Evolutionary conservation across 2,329 filamentous ascomycete species (phyloP).

Genomic region (Arthroderma uncinatum): DNA sequence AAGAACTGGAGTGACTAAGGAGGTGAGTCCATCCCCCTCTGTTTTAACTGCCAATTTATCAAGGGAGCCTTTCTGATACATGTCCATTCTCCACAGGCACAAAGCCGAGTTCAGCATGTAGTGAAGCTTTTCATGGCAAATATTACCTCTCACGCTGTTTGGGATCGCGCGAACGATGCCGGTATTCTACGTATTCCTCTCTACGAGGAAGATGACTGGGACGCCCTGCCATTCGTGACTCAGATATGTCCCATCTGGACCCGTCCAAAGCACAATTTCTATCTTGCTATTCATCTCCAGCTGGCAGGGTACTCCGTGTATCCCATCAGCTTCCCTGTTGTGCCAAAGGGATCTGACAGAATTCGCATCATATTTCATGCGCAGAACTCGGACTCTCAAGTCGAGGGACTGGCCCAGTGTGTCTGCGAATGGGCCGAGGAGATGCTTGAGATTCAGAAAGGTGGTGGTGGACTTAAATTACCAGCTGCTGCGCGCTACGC

Average conservation of each 20-base stretch:
- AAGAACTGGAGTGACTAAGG: conserved; percentile 31
- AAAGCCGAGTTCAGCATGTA: neutral
- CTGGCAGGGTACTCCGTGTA: conserved; percentile 46
- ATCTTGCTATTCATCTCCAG: conserved; percentile 23
- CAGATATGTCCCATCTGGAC: conserved; percentile 34
- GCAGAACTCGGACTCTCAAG: conserved; percentile 48
- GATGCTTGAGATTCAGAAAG: neutral
- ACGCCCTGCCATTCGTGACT: conserved; percentile 29
- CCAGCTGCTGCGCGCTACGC: conserved; percentile 36
- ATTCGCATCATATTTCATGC: conserved; percentile 58
- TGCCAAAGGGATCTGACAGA: conserved; percentile 50
- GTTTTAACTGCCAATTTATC: neutral
- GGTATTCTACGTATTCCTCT: conserved; percentile 11
- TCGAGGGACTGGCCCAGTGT: conserved; percentile 37
- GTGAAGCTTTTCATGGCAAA: conserved; percentile 9
- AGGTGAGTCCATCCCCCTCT: conserved; percentile 14
- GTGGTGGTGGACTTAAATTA: neutral
- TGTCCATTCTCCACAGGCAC: neutral
- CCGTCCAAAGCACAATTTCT: conserved; percentile 24
- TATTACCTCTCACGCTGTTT: conserved; percentile 8
- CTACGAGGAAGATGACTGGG: conserved; percentile 5
- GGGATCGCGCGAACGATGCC: conserved; percentile 8
- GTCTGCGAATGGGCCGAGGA: neutral
- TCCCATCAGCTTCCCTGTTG: conserved; percentile 56
- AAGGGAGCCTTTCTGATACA: too few relatives aligned